Evolutionary conservation across 1,284 basidiomycete genomes (phyloP), one percentile per base, ranked within the genome.

Genomic region (Cryptococcus jaspeensis): DNA sequence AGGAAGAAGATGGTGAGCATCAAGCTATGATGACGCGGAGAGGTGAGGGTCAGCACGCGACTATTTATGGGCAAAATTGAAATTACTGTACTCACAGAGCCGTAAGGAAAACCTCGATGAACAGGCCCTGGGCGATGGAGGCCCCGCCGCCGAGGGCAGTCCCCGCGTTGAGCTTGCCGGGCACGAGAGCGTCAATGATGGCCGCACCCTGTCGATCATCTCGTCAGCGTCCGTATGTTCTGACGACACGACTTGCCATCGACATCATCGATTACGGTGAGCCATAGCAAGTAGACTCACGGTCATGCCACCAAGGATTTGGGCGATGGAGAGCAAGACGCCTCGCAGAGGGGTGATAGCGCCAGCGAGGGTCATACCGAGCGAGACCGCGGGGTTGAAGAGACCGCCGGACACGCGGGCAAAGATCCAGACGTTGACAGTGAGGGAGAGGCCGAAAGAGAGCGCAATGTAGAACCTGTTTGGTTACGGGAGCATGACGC

Each of bases 71-170:
- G 28, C 45, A 18, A 18, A 5, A 9, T 12, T 12, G 20, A 45
- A 20, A 39, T 35, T 13, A 41, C 3, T 40, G 46, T 23, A 32
- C 70, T 55, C 48, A 70, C 64, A 78, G 68, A 5, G 76, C 65
- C 4, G 80, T 80, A 51, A 81, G 67, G 72, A 81, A 79, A 66
- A 80, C 74, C 64, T 81, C 79, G 41, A 80, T 65, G 55, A 69
- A 74, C 23, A 73, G 59, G n/a, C 71, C 73, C 50, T 69, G 73
- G 9, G 50, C 67, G 39, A 73, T 59, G 15, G 59, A 61, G 0
- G 71, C 71, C 4, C 75, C 73, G 20, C 66, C 72, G 9, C 73
- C 67, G 1, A 80, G 71, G 7, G 69, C 72, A 0, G 80, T 80
- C 11, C 71, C 65, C 5, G 77, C 75, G 38, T 73, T 74, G 12